Evolutionary conservation across 1,139 yeast genomes (phyloP).

Genomic region (Nakaseomyces sp.): DNA sequence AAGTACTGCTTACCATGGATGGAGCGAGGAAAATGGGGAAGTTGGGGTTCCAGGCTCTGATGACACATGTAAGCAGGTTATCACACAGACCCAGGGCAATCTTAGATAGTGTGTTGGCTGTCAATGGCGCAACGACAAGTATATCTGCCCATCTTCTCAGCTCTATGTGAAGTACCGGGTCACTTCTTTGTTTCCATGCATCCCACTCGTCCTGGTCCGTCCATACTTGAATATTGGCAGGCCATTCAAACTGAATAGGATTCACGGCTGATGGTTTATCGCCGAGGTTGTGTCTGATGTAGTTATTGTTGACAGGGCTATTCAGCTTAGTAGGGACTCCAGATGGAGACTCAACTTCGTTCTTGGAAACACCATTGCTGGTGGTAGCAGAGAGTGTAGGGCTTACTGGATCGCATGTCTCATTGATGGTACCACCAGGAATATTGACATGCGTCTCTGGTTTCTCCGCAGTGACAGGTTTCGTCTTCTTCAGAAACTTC

Average conservation of each 20-base stretch:
- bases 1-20: conserved; percentile 96
- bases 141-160: conserved; percentile 94
- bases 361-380: background rate
- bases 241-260: conserved; percentile 20
- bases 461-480: background rate
- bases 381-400: background rate
- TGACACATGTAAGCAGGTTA: conserved; percentile 72
- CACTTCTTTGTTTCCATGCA: conserved; percentile 76
- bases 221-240: conserved; percentile 68
- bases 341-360: background rate
- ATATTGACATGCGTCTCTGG: background rate
- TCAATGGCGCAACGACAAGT: conserved; percentile 80
- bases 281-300: conserved; percentile 1
- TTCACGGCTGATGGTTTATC: conserved; percentile 1
- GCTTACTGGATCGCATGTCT: background rate
- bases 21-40: conserved; percentile 87
- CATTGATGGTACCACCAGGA: background rate
- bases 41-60: conserved; percentile 88
- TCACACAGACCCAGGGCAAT: conserved; percentile 88
- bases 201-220: conserved; percentile 88
- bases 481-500: conserved; percentile 26
- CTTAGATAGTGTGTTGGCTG: conserved; percentile 89
- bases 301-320: background rate
- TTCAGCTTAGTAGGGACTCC: background rate
- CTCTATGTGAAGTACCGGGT: conserved; percentile 89